Conservation (phyloP, 208 protist species). For the Trypanosoma scelopori region DNA sequence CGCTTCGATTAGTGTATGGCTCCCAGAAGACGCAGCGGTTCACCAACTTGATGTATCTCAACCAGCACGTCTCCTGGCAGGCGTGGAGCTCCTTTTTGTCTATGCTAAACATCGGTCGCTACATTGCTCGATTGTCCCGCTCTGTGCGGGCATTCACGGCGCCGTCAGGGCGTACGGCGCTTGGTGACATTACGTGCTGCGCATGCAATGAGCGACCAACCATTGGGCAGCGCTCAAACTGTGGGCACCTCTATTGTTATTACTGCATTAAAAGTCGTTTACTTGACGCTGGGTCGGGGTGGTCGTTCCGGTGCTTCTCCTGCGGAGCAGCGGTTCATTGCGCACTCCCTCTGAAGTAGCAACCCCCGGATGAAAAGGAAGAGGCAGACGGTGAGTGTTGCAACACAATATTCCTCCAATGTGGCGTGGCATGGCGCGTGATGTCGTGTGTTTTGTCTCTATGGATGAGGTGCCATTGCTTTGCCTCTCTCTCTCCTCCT, state of each 20-base stretch:
- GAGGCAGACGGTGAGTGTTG: neutral
- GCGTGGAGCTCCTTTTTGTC: slow-evolving; percentile 76
- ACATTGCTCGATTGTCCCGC: slow-evolving; percentile 52
- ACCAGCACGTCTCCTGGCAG: slow-evolving; percentile 86
- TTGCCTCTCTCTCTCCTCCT: too few species aligned
- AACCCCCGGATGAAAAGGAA: neutral
- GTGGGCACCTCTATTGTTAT: slow-evolving; percentile 91
- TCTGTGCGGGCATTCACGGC: slow-evolving; percentile 42
- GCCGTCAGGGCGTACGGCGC: slow-evolving; percentile 17
- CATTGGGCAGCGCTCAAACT: slow-evolving; percentile 78
- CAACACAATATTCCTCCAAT: neutral
- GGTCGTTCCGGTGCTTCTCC: slow-evolving; percentile 76
- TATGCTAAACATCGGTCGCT: slow-evolving; percentile 70
- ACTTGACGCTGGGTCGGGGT: slow-evolving; percentile 44
- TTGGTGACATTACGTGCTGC: slow-evolving; percentile 66
- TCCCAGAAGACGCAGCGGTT: slow-evolving; percentile 78
- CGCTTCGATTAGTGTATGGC: slow-evolving; percentile 84
- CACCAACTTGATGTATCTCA: slow-evolving; percentile 85
- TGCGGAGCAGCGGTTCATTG: slow-evolving; percentile 70
- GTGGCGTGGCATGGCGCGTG: too few species aligned
- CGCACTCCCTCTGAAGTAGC: slow-evolving; percentile 4
- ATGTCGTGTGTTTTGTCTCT: too few species aligned
- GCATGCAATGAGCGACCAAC: slow-evolving; percentile 68
- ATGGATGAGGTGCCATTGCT: too few species aligned
- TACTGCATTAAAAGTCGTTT: slow-evolving; percentile 91